Percentiles rank a stretch among this genome's conserved stretches.
Evolutionary conservation across 768 basidiomycete genomes (phyloP).

Genomic region (Sporobolomyces roseus): DNA sequence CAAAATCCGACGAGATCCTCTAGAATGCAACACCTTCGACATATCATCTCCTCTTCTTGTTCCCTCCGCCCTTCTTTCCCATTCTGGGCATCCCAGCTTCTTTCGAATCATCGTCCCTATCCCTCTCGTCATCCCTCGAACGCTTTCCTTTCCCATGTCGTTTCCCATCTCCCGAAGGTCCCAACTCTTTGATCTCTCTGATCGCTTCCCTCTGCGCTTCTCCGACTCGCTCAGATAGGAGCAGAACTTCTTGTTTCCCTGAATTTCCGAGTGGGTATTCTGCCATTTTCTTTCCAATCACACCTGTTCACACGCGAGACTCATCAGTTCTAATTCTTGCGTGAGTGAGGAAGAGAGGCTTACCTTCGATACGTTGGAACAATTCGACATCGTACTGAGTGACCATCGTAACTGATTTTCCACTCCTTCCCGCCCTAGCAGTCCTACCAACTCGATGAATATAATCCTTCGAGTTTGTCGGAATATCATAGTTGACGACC

Average conservation of each 20-base stretch:
- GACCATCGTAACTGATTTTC: constrained; percentile 94
- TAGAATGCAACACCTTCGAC: background rate
- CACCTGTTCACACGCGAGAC: constrained; percentile 49
- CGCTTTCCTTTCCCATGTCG: constrained; percentile 54
- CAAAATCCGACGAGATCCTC: background rate
- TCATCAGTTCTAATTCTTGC: too few relatives aligned
- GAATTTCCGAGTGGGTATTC: constrained; percentile 63
- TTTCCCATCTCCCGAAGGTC: constrained; percentile 54
- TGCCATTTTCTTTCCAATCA: constrained; percentile 87
- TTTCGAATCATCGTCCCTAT: constrained; percentile 86
- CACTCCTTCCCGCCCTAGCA: constrained; percentile 93
- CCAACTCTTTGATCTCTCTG: constrained; percentile 75
- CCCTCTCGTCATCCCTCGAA: constrained; percentile 65
- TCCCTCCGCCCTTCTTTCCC: constrained; percentile 16
- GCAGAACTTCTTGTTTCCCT: constrained; percentile 79
- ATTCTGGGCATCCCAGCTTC: constrained; percentile 69
- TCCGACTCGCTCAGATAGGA: constrained; percentile 80
- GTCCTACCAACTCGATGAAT: constrained; percentile 97
- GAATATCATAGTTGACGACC: constrained; percentile 97
- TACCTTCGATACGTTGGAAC: constrained; percentile 80
- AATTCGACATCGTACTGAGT: constrained; percentile 98
- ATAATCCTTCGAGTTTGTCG: constrained; percentile 97
- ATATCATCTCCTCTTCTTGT: constrained; percentile 12
- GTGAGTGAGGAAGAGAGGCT: too few relatives aligned
- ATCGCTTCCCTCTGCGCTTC: constrained; percentile 72